Evolutionary conservation across 2,329 filamentous ascomycete genomes (phyloP).

Genomic region (Hypocreales sp.): DNA sequence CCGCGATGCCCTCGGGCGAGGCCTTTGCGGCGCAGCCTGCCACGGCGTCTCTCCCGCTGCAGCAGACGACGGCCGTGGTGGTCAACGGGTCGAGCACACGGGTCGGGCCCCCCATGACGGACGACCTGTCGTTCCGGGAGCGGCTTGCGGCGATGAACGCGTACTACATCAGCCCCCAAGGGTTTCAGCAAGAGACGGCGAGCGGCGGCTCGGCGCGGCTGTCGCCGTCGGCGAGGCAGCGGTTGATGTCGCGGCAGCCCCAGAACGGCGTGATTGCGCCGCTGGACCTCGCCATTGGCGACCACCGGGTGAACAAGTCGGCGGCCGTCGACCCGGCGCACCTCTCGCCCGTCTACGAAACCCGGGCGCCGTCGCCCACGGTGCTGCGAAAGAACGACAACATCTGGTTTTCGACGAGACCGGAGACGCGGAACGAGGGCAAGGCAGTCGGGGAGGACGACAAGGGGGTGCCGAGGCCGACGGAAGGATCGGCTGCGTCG

Average conservation of each 20-base stretch:
- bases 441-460: background rate
- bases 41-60: no score
- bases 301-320: slow-evolving; percentile 21
- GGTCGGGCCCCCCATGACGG: slow-evolving; percentile 7
- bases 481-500: background rate
- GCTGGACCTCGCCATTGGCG: slow-evolving; percentile 37
- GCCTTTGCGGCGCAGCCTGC: no score
- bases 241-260: slow-evolving; percentile 22
- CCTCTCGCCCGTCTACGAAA: slow-evolving; percentile 62
- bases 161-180: slow-evolving; percentile 11
- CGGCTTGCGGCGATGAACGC: slow-evolving; percentile 24
- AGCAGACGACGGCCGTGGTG: no score
- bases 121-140: slow-evolving; percentile 25
- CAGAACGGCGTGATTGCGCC: slow-evolving; percentile 37
- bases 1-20: slow-evolving; percentile 1
- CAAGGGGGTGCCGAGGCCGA: background rate
- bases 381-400: slow-evolving; percentile 37
- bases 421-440: slow-evolving; percentile 2
- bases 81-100: slow-evolving; percentile 18
- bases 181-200: slow-evolving; percentile 15
- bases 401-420: slow-evolving; percentile 12
- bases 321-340: slow-evolving; percentile 26
- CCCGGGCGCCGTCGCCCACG: slow-evolving; percentile 54
- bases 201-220: slow-evolving; percentile 13
- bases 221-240: slow-evolving; percentile 19